Conservation (phyloP, 805 yeast genomes). For the Suhomyces faveliae region DNA sequence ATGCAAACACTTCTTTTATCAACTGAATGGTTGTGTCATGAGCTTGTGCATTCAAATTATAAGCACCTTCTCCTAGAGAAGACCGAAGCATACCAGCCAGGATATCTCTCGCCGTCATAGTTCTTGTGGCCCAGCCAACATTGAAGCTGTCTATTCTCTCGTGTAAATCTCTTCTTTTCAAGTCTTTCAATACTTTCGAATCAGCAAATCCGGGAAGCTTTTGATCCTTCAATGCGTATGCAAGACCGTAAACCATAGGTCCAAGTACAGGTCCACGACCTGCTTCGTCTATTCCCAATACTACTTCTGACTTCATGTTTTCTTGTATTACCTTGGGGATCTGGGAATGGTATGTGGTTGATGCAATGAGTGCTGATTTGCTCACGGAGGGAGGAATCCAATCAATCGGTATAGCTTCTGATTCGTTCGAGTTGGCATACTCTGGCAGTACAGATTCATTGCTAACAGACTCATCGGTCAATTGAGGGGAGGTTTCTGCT, state of each 20-base stretch:
- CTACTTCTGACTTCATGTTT: conserved; percentile 40
- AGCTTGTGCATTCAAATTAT: conserved; percentile 91
- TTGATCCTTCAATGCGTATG: conserved; percentile 63
- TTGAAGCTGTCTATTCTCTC: conserved; percentile 49
- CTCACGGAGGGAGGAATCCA: conserved; percentile 40
- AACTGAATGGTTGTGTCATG: conserved; percentile 88
- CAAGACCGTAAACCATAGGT: conserved; percentile 94
- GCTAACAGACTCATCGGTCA: background rate
- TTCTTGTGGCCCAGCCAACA: conserved; percentile 86
- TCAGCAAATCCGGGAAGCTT: conserved; percentile 81
- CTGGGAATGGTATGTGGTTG: conserved; percentile 50
- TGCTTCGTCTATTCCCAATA: conserved; percentile 95
- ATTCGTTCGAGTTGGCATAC: background rate
- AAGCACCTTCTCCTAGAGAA: conserved; percentile 47
- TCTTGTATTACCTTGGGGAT: conserved; percentile 43
- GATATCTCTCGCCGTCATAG: conserved; percentile 84
- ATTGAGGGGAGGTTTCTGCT: background rate
- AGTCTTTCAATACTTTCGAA: conserved; percentile 81
- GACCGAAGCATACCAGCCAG: conserved; percentile 81
- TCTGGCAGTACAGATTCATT: background rate
- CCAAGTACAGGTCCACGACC: conserved; percentile 98
- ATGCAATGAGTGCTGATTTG: conserved; percentile 25
- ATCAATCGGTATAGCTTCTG: background rate
- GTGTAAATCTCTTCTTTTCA: conserved; percentile 62
- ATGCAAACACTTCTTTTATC: conserved; percentile 60